These are phyloP conservation scores for Zygnema circumcarinatum DNA, from an alignment of 139 green algal genomes.

Conservation along the genomic window DNA sequence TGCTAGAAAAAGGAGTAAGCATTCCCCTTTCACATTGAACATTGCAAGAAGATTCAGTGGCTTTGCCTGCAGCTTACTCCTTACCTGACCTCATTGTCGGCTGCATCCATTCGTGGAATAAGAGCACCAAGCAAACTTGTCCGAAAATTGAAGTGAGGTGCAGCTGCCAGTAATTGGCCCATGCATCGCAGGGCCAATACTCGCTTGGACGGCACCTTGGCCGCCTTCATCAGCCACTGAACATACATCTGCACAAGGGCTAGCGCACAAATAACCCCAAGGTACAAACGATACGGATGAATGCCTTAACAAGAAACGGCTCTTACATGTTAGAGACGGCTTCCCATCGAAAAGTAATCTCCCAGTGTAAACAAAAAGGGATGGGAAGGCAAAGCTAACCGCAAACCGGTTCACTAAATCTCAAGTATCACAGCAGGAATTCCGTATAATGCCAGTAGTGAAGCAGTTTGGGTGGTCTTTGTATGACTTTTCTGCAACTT, in stretches of 20 bases:
- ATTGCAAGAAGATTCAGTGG: no score
- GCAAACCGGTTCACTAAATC: no score
- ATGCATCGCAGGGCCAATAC: constrained; percentile 80
- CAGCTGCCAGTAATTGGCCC: constrained; percentile 69
- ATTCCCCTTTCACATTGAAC: no score
- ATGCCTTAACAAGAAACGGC: background rate
- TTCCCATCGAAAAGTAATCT: no score
- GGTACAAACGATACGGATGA: background rate
- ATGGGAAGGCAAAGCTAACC: no score
- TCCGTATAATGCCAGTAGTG: no score
- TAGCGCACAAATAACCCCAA: constrained; percentile 9
- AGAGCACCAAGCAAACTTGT: constrained; percentile 68
- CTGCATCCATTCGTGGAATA: constrained; percentile 72
- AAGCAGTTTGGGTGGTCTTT: no score
- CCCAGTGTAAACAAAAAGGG: no score
- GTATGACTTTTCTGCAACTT: no score
- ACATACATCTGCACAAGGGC: constrained; percentile 40
- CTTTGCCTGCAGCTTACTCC: background rate
- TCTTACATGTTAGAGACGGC: no score
- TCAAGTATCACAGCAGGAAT: no score
- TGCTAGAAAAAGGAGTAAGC: no score
- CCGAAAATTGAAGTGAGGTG: constrained; percentile 89
- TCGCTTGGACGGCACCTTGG: constrained; percentile 24
- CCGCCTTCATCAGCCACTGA: constrained; percentile 40
- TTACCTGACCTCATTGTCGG: constrained; percentile 57